Conservation (phyloP, 2,329 filamentous ascomycete species). For the Ophiobolus disseminans region DNA sequence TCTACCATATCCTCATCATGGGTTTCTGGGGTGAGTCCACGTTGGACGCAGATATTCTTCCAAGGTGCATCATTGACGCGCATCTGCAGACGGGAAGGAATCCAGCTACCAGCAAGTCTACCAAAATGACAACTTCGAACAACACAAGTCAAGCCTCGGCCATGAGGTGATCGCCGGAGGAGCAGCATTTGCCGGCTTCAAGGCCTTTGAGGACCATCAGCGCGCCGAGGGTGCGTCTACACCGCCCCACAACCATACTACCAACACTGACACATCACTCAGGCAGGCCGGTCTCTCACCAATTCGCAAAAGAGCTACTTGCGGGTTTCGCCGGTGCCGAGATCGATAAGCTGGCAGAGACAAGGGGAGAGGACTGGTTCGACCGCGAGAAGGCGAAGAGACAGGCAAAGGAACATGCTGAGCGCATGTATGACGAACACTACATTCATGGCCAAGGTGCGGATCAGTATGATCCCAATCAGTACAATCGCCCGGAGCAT, state of each 20-base stretch:
- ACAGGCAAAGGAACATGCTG: constrained; percentile 52
- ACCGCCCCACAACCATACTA: not conserved
- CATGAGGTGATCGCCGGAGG: constrained; percentile 80
- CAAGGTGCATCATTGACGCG: not conserved
- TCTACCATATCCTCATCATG: constrained; percentile 43
- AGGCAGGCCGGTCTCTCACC: constrained; percentile 75
- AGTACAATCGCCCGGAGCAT: constrained; percentile 45
- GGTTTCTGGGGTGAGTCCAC: constrained; percentile 52
- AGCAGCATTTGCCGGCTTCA: constrained; percentile 80
- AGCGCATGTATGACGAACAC: constrained; percentile 59
- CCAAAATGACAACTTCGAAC: constrained; percentile 52
- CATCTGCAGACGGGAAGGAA: constrained; percentile 57
- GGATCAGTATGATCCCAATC: constrained; percentile 56
- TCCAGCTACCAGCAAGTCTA: constrained; percentile 64
- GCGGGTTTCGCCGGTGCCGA: constrained; percentile 76
- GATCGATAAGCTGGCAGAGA: constrained; percentile 71
- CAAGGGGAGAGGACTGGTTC: constrained; percentile 58
- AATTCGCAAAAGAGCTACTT: constrained; percentile 78
- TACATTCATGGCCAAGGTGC: constrained; percentile 51
- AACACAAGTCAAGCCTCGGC: constrained; percentile 68
- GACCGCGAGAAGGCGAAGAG: constrained; percentile 58
- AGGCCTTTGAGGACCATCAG: constrained; percentile 78
- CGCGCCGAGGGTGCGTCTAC: constrained; percentile 66
- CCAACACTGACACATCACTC: constrained; percentile 2
- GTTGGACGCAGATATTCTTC: not conserved